phyloP scores from a whole-genome alignment of 2,329 filamentous ascomycete species.

The Parascedosporium putredinis region DNA sequence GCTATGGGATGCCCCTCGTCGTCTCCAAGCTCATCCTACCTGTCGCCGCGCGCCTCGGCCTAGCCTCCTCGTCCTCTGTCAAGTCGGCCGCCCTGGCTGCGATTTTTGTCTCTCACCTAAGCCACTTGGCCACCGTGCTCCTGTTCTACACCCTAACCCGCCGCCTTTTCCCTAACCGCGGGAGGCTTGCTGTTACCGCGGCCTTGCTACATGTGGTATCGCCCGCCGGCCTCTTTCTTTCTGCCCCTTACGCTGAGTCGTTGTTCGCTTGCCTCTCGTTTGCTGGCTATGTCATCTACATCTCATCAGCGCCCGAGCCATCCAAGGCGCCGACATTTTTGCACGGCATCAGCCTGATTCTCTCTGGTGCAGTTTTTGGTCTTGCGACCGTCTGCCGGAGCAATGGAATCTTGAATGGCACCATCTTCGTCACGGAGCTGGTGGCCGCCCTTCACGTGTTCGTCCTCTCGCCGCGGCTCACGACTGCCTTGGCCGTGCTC shows the following conservation, averaged over 20 bases:
- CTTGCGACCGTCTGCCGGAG: conserved; percentile 65
- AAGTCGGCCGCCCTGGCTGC: conserved; percentile 36
- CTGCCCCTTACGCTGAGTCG: conserved; percentile 75
- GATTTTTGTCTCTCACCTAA: conserved; percentile 57
- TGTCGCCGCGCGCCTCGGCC: conserved; percentile 8
- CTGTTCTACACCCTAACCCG: conserved; percentile 56
- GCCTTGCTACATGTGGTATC: conserved; percentile 71
- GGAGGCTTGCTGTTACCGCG: conserved; percentile 54
- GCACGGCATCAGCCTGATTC: conserved; percentile 31
- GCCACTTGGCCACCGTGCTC: conserved; percentile 67
- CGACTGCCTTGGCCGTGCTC: conserved; percentile 39
- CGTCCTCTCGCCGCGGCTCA: conserved; percentile 17
- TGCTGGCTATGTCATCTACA: conserved; percentile 49
- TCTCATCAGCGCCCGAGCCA: conserved; percentile 47
- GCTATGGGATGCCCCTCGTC: conserved; percentile 33
- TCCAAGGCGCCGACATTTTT: conserved; percentile 18
- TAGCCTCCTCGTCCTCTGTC: background rate
- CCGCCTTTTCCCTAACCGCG: conserved; percentile 38
- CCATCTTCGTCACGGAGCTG: conserved; percentile 54
- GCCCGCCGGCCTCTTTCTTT: conserved; percentile 82
- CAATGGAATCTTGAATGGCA: conserved; percentile 77
- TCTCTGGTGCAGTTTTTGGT: conserved; percentile 60
- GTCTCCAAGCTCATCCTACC: conserved; percentile 18
- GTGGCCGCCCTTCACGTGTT: conserved; percentile 25
- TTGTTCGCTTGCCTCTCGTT: conserved; percentile 71